Evolutionary conservation across 345 rosid genomes (phyloP), one percentile per base, ranked within the genome.

Genomic region (Citrus reticulata): DNA sequence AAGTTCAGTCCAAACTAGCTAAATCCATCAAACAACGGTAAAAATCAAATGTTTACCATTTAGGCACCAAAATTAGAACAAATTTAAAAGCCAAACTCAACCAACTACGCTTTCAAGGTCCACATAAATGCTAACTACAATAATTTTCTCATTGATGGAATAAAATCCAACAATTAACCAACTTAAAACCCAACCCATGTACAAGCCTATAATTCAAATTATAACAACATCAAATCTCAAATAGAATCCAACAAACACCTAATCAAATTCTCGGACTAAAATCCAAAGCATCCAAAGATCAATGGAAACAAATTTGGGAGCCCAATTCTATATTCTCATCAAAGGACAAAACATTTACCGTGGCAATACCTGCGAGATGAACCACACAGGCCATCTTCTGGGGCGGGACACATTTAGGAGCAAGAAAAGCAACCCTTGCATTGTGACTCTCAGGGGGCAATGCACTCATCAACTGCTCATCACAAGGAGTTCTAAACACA

Each of bases 361-460:
- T 29, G 39, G 68, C 91, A 37, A 68, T 93, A 93, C 99, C 99
- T 79, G 98, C 99, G 83, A 96, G 99, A 83, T 96, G 99, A 90
- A 96, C 92, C 29, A 96, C 99, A 81, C 99, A 96, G 3, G 98
- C 95, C 97, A 91, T 89, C 81, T 85, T 96, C 73, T 91, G 95
- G 0, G 98, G 94, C 6, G 92, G 89, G 68, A 93, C 89, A 27
- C 34, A 79, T 73, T 93, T 96, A 0, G 97, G 99, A 14, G 88
- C 82, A 46, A 96, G 97, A 87, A 94, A 96, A 76, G 97, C 92
- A 73, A 96, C 98, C 79, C 98, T 89, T 0, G 95, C 95, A 35
- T 76, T 93, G 74, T 85, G 97, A 82, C 95, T 86, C 86, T 96
- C 98, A 0, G 94, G 95, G 66, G 99, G 99, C 84, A 96, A 80